Evolutionary conservation across 2,329 filamentous ascomycete genomes (phyloP).

Genomic region (Colletotrichum eremochloae): DNA sequence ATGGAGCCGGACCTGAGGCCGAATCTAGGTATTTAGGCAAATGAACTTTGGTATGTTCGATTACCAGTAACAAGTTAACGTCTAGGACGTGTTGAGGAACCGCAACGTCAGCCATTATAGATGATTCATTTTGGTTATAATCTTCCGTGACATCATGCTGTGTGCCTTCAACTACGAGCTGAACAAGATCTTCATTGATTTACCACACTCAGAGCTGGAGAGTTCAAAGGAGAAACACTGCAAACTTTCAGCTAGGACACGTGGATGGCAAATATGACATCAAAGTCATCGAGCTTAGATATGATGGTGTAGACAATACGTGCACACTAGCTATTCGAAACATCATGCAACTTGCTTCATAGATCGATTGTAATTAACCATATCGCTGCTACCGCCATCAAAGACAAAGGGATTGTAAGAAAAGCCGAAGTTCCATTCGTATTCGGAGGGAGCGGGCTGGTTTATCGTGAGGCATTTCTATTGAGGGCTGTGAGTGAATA

Average conservation of each 20-base stretch:
- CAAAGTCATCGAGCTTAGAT: no score
- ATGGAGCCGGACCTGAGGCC: not conserved
- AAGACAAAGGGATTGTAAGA: fast-evolving
- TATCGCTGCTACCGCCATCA: fast-evolving
- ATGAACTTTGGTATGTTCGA: not conserved
- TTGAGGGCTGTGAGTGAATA: not conserved
- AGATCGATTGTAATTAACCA: fast-evolving
- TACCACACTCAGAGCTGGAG: not conserved
- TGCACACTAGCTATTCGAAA: no score
- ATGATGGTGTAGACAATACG: not conserved
- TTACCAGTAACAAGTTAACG: not conserved
- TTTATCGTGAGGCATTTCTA: not conserved
- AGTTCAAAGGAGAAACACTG: not conserved
- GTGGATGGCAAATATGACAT: not conserved
- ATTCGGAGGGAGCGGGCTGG: not conserved
- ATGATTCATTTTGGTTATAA: not conserved
- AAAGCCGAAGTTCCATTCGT: not conserved
- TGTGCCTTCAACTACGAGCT: not conserved
- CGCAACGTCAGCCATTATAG: not conserved
- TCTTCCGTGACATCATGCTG: not conserved
- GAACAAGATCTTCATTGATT: fast-evolving
- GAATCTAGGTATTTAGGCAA: not conserved
- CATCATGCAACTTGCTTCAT: no score
- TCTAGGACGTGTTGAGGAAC: no score
- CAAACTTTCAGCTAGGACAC: no score